Evolutionary conservation across 176 grass and related monocot genomes (phyloP), one percentile per base, ranked within the genome.

Genomic region (Cymbopogon citratus): DNA sequence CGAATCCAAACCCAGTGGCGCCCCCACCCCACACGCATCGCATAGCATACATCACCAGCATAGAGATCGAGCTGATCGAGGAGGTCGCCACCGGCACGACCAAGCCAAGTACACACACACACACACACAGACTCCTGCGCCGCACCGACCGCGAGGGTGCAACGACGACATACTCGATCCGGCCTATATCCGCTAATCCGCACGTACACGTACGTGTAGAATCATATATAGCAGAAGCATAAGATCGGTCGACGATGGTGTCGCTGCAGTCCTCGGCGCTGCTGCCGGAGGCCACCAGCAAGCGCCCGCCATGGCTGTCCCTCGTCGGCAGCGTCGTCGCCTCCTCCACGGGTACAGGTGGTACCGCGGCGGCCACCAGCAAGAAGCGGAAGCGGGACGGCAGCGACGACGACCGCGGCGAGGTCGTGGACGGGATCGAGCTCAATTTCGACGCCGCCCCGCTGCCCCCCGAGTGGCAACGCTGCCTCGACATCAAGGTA

Each of bases 401-500:
- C 2, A 35, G 29, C 19, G 76, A n/a, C 2, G 63, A 18, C 12
- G 71, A 9, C 82, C 38, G 66, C 52, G 5, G 73, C 21, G 63
- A 92, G 71, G 62, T 36, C 33, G 78, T 57, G 2, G 81, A 73
- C 21, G 91, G 90, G 33, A 88, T 94, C 69, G 94, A 97, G 74
- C 91, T 97, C 78, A 80, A 86, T 69, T 90, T 97, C 78, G 94
- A 91, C 62, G 86, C 85, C 71, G 76, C 91, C 31, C 86, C 89
- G 34, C 87, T 97, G 35, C 94, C 94, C 0, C 60, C 87, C 73
- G 94, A 97, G 76, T 97, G 94, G 94, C 91, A 97, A n/a, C 89
- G 91, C 73, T 97, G 94, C 87, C 94, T 97, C 79, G 94, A 97
- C 86, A 97, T 97, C 76, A 87, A 94, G 91, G 94, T 90, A 40